Conservation (phyloP, 225 moss, liverwort and hornwort genomes). For the Straminergon stramineum region DNA sequence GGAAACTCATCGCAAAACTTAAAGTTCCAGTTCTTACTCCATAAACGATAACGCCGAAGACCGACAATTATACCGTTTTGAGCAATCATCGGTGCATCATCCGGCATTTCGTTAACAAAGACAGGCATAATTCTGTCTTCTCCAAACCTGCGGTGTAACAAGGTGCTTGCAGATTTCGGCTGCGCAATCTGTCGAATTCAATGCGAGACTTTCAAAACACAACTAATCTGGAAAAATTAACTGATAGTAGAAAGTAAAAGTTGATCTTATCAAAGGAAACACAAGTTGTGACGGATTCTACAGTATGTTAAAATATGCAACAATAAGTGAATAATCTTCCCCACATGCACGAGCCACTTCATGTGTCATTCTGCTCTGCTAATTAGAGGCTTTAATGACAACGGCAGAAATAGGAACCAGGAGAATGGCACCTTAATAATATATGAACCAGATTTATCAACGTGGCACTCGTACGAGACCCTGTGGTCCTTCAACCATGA, state of each 20-base stretch:
- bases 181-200: slow-evolving; percentile 12
- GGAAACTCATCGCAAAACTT: background rate
- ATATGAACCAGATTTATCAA: slow-evolving; percentile 12
- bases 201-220: background rate
- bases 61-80: slow-evolving; percentile 25
- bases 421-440: slow-evolving; percentile 11
- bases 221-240: background rate
- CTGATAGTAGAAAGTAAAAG: background rate
- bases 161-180: slow-evolving; percentile 14
- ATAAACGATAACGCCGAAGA: slow-evolving; percentile 34
- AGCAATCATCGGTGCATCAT: background rate
- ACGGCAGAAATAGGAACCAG: background rate
- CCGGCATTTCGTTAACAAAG: slow-evolving; percentile 11
- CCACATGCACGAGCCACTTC: background rate
- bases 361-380: background rate
- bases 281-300: background rate
- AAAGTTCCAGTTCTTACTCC: slow-evolving; percentile 12
- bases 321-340: background rate
- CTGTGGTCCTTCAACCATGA: slow-evolving; percentile 11
- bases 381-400: background rate
- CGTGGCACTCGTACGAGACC: slow-evolving; percentile 23
- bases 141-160: slow-evolving; percentile 32
- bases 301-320: background rate
- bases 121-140: slow-evolving; percentile 25
- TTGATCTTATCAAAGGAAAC: background rate